Percentiles rank a stretch among this genome's conserved stretches.
Conservation (phyloP, 371 early-diverging fungal species). For the Rhizomucor pusillus region DNA sequence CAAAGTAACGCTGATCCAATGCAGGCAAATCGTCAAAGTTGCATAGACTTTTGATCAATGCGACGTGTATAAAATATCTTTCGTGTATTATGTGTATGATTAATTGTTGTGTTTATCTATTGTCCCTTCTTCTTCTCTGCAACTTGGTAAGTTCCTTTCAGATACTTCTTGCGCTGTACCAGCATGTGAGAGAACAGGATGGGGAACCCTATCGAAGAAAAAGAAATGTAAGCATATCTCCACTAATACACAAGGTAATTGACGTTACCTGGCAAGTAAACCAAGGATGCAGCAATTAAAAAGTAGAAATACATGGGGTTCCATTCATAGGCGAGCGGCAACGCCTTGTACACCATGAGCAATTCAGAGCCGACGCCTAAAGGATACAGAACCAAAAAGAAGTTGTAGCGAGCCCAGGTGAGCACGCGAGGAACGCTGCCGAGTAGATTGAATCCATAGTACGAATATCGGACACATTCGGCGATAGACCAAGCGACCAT, state of each 20-base stretch:
- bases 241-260: neutral
- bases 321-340: constrained; percentile 62
- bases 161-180: constrained; percentile 76
- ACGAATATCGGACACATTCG: constrained; percentile 86
- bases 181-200: constrained; percentile 91
- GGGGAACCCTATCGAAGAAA: constrained; percentile 58
- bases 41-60: too few relatives aligned
- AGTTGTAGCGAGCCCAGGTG: constrained; percentile 64
- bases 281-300: constrained; percentile 51
- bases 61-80: too few relatives aligned
- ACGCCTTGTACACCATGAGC: constrained; percentile 69
- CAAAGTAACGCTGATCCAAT: too few relatives aligned
- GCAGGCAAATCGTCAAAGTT: too few relatives aligned
- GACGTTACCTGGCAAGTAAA: constrained; percentile 69
- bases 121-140: constrained; percentile 14
- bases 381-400: constrained; percentile 79
- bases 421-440: constrained; percentile 53
- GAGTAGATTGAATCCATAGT: constrained; percentile 72
- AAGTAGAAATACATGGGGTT: constrained; percentile 52
- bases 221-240: neutral
- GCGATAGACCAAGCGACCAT: constrained; percentile 92
- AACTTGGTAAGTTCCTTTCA: constrained; percentile 32
- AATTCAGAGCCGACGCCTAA: constrained; percentile 86
- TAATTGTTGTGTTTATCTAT: constrained; percentile 6
- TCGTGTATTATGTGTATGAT: too few relatives aligned